These are phyloP conservation scores for Forsythia suspensa DNA, from an alignment of 257 asterid genomes.

Conservation along the genomic window DNA sequence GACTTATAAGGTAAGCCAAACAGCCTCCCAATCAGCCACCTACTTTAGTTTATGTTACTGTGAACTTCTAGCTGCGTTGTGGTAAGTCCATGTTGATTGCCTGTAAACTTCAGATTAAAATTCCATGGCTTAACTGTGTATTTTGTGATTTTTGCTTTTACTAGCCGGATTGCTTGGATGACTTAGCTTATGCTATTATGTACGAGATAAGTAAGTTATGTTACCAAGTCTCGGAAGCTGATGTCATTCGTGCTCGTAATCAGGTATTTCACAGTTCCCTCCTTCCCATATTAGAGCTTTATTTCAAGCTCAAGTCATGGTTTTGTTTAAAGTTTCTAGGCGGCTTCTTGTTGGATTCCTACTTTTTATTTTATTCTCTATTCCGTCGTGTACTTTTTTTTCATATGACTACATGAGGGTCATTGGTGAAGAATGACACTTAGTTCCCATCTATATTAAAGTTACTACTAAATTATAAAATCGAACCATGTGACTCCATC, in stretches of 20 bases:
- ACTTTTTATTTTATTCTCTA: background rate
- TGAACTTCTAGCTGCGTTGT: background rate
- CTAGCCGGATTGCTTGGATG: slow-evolving; percentile 85
- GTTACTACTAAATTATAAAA: too few species aligned
- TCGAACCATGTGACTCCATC: background rate
- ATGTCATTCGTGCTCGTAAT: slow-evolving; percentile 84
- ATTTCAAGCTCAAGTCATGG: background rate
- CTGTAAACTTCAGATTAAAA: background rate
- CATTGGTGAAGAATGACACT: background rate
- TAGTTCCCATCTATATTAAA: background rate
- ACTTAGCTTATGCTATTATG: slow-evolving; percentile 79
- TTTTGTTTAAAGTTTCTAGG: background rate
- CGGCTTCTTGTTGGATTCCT: background rate
- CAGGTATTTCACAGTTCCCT: slow-evolving; percentile 45
- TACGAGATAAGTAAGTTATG: slow-evolving; percentile 62
- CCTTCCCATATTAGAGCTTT: background rate
- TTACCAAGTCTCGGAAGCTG: slow-evolving; percentile 69
- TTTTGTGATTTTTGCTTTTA: background rate
- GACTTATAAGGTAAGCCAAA: background rate
- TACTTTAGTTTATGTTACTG: background rate
- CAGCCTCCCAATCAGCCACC: background rate
- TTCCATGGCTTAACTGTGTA: background rate
- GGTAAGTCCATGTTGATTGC: background rate
- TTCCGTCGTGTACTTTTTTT: background rate
- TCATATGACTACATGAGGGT: background rate